Evolutionary conservation across 1,284 basidiomycete species (phyloP).

Genomic region (Rhodotorula sp.): DNA sequence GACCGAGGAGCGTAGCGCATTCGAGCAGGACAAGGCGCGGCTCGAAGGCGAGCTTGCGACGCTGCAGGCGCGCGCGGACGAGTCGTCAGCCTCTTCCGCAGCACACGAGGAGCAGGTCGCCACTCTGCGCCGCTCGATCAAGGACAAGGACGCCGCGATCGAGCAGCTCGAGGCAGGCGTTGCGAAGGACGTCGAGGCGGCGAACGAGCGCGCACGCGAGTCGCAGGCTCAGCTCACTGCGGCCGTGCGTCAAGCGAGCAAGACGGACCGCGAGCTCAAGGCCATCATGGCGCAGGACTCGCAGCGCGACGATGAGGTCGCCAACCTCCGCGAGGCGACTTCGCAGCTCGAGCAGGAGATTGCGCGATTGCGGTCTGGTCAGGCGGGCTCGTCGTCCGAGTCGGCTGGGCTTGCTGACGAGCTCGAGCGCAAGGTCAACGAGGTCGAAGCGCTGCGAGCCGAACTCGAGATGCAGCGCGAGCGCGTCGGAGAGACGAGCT

Average conservation of each 20-base stretch:
- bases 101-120: slow-evolving; percentile 15
- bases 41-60: not conserved
- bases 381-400: not conserved
- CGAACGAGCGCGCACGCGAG: slow-evolving; percentile 11
- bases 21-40: slow-evolving; percentile 7
- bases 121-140: slow-evolving; percentile 9
- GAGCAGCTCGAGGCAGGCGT: slow-evolving; percentile 6
- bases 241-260: no score
- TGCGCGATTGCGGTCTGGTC: not conserved
- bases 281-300: slow-evolving; percentile 31
- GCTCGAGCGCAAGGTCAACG: slow-evolving; percentile 26
- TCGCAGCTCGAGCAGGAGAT: not conserved
- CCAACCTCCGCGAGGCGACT: slow-evolving; percentile 7
- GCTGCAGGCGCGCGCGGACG: slow-evolving; percentile 2
- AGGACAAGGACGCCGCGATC: slow-evolving; percentile 19
- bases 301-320: slow-evolving; percentile 21
- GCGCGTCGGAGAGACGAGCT: slow-evolving; percentile 14
- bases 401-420: slow-evolving; percentile 16
- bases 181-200: slow-evolving; percentile 10
- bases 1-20: not conserved
- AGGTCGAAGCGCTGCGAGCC: slow-evolving; percentile 25
- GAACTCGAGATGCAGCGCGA: slow-evolving; percentile 26
- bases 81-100: not conserved
- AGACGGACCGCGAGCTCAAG: not conserved
- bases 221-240: no score